Percentiles rank a stretch among this genome's conserved stretches.
Conservation (phyloP, 371 early-diverging fungal species). For the Cokeromyces recurvatus region DNA sequence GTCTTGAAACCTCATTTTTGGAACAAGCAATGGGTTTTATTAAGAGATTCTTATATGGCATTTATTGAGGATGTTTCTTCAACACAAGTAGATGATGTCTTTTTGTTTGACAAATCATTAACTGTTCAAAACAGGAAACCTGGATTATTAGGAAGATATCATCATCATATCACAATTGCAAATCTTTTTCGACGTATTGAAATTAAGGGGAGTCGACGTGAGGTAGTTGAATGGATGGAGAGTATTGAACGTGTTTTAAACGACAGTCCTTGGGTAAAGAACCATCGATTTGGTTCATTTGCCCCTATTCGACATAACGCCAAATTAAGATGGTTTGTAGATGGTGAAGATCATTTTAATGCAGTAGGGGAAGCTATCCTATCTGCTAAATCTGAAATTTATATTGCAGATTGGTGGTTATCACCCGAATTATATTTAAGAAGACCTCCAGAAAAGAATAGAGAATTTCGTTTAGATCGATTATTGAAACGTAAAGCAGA, state of each 20-base stretch:
- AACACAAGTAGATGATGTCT: slow-evolving; percentile 44
- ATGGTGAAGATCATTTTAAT: slow-evolving; percentile 82
- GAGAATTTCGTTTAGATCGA: slow-evolving; percentile 79
- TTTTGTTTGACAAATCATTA: slow-evolving; percentile 34
- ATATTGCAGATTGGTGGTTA: slow-evolving; percentile 60
- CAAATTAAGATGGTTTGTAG: slow-evolving; percentile 75
- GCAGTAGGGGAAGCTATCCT: slow-evolving; percentile 76
- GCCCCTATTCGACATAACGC: slow-evolving; percentile 70
- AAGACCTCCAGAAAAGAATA: slow-evolving; percentile 67
- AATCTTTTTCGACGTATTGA: slow-evolving; percentile 63
- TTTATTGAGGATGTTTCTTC: slow-evolving; percentile 50
- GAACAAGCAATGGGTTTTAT: slow-evolving; percentile 68
- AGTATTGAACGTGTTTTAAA: slow-evolving; percentile 52
- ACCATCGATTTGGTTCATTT: slow-evolving; percentile 75
- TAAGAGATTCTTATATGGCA: slow-evolving; percentile 48
- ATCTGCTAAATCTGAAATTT: slow-evolving; percentile 75
- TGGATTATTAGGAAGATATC: slow-evolving; percentile 32
- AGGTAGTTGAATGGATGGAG: slow-evolving; percentile 63
- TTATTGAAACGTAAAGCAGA: slow-evolving; percentile 79
- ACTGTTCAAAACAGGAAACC: slow-evolving; percentile 20
- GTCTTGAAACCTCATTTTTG: slow-evolving; percentile 37
- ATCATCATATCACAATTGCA: slow-evolving; percentile 48
- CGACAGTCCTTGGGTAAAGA: slow-evolving; percentile 65
- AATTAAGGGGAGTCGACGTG: slow-evolving; percentile 61
- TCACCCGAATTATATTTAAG: slow-evolving; percentile 64